These are phyloP conservation scores for Lepidium didymum DNA, from an alignment of 345 rosid species.

Conservation along the genomic window DNA sequence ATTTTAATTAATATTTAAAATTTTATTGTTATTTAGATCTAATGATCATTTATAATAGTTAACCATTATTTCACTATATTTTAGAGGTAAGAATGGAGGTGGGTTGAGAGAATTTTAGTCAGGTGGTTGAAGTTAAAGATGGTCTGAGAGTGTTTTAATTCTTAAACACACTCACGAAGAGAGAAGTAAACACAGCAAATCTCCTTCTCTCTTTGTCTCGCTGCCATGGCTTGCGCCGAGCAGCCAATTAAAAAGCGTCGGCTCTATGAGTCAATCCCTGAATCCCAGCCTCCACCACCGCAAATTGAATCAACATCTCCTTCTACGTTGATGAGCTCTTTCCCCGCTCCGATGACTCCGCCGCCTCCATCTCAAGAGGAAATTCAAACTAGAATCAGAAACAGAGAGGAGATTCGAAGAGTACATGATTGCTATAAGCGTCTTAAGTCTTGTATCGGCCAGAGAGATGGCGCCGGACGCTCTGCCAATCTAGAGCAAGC, in stretches of 20 bases:
- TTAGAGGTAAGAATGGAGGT: too few relatives aligned
- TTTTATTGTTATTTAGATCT: too few relatives aligned
- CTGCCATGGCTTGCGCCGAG: constrained; percentile 58
- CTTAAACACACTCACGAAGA: neutral
- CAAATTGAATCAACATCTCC: constrained; percentile 23
- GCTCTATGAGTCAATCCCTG: constrained; percentile 45
- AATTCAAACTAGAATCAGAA: constrained; percentile 49
- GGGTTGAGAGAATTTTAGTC: too few relatives aligned
- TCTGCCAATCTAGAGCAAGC: constrained; percentile 61
- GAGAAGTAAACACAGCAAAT: neutral
- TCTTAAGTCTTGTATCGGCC: constrained; percentile 54
- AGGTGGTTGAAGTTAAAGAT: too few relatives aligned
- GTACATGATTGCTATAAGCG: constrained; percentile 75
- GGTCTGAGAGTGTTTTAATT: too few relatives aligned
- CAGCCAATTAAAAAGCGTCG: constrained; percentile 93
- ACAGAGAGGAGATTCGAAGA: constrained; percentile 74
- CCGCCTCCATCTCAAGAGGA: constrained; percentile 67
- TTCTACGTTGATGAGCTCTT: constrained; percentile 17
- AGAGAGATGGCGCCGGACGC: constrained; percentile 43
- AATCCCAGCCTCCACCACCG: constrained; percentile 26
- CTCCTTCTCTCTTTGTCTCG: neutral
- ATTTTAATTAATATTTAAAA: too few relatives aligned
- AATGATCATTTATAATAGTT: too few relatives aligned
- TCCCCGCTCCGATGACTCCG: constrained; percentile 48
- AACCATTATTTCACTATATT: too few relatives aligned